A percentile compares a stretch with the other conserved stretches of the same genome.
phyloP scores from a whole-genome alignment of 768 basidiomycete species.

The Trametes villosa region DNA sequence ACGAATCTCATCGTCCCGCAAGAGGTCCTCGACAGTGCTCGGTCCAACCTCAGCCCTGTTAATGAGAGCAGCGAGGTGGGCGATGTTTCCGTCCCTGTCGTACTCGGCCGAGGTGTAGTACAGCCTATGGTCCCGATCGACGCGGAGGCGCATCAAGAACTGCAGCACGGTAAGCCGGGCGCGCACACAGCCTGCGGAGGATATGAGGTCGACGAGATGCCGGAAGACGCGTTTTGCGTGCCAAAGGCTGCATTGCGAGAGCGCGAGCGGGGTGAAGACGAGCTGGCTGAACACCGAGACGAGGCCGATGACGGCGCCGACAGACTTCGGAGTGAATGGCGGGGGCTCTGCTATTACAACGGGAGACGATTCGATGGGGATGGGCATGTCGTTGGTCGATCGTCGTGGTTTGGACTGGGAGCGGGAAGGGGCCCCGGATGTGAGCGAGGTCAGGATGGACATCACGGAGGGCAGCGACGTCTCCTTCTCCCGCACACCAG shows the following conservation, averaged over 20 bases:
- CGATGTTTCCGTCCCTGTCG: conserved; percentile 61
- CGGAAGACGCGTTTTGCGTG: conserved; percentile 60
- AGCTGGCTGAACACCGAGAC: conserved; percentile 72
- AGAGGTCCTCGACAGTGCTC: conserved; percentile 28
- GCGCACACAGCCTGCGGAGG: conserved; percentile 52
- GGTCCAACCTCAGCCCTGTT: conserved; percentile 46
- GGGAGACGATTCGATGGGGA: conserved; percentile 36
- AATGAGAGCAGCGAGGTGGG: conserved; percentile 65
- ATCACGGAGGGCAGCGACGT: conserved; percentile 60
- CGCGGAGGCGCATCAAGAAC: conserved; percentile 87
- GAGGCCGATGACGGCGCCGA: conserved; percentile 66
- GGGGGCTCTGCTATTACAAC: conserved; percentile 28
- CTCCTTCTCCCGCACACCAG: conserved; percentile 46
- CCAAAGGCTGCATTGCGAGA: conserved; percentile 48
- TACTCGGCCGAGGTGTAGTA: conserved; percentile 62
- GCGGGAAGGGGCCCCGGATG: conserved; percentile 53
- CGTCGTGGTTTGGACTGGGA: conserved; percentile 53
- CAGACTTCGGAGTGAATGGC: conserved; percentile 44
- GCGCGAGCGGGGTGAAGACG: conserved; percentile 66
- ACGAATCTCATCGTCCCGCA: conserved; percentile 43
- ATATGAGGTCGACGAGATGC: conserved; percentile 52
- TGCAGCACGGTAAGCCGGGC: conserved; percentile 77
- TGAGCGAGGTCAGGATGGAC: conserved; percentile 66
- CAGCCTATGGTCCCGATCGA: conserved; percentile 86
- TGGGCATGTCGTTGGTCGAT: conserved; percentile 39